Base-by-base conservation (phyloP, 1,139 yeast genomes). In the Chernovozyma aurita region DNA sequence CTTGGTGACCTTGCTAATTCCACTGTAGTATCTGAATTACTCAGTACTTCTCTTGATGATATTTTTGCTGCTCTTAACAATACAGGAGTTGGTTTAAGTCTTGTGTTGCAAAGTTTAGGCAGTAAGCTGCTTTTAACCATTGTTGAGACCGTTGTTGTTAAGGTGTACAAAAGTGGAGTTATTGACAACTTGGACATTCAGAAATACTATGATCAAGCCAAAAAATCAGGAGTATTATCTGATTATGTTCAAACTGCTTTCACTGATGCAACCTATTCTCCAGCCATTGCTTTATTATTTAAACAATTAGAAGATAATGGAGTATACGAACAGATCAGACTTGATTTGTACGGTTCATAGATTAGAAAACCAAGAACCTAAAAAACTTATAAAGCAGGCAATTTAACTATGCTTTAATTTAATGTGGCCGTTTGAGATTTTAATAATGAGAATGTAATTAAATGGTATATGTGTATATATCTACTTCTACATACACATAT, bases 291-390 rank as follows among this genome's bases (percentile, higher is more conserved):
- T 3, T 44, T 42, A 38, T 39, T 69, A 5, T 57, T 69, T 39
- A 47, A 60, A 35, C 54, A 55, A 35, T 48, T 64, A 57, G 69
- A 69, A 35, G 45, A 49, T 30, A 37, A 42, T 13, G 75, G 74
- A 0, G 60, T 52, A 15, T 65, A 44, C 43, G 49, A 55, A 28
- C 58, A 57, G 24, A 44, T 69, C 14, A 64, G 62, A 43, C 50
- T 47, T 26, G 64, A 63, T 33, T 52, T 69, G 39, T 65, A 52
- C 41, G 74, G 75, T 7, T 9, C 22, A 7, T 20, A 9, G 9
- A 20, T 20, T n/a, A n/a, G n/a, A n/a, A n/a, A n/a, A n/a, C n/a
- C n/a, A n/a, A n/a, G n/a, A n/a, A n/a, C n/a, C n/a, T n/a, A n/a
- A n/a, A n/a, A n/a, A n/a, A n/a, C n/a, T n/a, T n/a, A n/a, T n/a